Evolutionary conservation across 495 filamentous ascomycete genomes (phyloP), one percentile per base, ranked within the genome.

Genomic region (Letharia columbiana): DNA sequence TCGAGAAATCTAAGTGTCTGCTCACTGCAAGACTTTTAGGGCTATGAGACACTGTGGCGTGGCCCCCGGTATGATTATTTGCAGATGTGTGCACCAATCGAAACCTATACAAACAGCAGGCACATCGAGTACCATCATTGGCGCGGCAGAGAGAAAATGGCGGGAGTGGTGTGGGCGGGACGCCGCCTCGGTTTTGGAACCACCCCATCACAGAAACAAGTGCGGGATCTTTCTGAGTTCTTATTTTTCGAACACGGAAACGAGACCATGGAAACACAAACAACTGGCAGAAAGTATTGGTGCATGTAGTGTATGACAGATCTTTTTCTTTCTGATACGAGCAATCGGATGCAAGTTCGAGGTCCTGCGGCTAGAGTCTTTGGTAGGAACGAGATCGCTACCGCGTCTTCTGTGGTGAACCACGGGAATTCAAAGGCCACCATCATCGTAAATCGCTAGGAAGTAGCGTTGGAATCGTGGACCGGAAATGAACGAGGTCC

Each of bases 81-180:
- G n/a, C 45, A 15, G 4, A 3, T 52, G 49, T 60, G 20, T 60
- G 40, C 4, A 40, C n/a, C 3, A n/a, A 20, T 23, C 1, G 5
- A 44, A 8, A 40, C 18, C 61, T 28, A 63, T 44, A 35, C 28
- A 60, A 45, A n/a, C 40, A 31, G 58, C 41, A 42, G 23, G 39
- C 10, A 60, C 0, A 13, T 49, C 20, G 31, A 50, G 28, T 31
- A 42, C 4, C 39, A 12, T 60, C 17, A 65, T 65, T 65, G 63
- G 63, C 35, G 63, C 56, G 63, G 54, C 23, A 52, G 63, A 49
- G 52, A 45, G 37, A 52, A 54, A 62, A 4, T 18, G 13, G 17
- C 42, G 50, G 37, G 11, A 54, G n/a, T 42, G n/a, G 28, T 31
- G 37, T 37, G 47, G 37, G 31, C 62, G 18, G 39, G 15, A 52